These are phyloP conservation scores for Furcasterigmium furcatum DNA, from an alignment of 2,329 filamentous ascomycete species.

Conservation along the genomic window DNA sequence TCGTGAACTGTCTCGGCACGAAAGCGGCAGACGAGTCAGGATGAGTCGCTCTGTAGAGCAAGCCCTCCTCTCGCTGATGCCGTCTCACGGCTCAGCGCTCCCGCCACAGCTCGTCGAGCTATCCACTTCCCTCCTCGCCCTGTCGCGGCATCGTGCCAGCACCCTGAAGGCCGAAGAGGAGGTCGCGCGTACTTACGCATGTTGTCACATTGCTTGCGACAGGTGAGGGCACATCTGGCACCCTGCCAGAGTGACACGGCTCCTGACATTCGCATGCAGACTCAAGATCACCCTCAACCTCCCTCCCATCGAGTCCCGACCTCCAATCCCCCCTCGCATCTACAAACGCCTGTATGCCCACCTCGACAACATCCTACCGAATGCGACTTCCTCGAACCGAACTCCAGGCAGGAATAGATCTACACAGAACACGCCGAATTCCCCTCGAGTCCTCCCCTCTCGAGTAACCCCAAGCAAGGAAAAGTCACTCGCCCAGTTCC, in stretches of 20 bases:
- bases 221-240: slow-evolving; percentile 52
- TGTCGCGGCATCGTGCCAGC: slow-evolving; percentile 74
- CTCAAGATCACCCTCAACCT: slow-evolving; percentile 75
- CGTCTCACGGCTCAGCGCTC: slow-evolving; percentile 65
- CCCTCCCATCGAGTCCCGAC: slow-evolving; percentile 70
- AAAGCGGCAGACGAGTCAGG: no score
- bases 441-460: slow-evolving; percentile 19
- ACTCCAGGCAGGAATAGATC: slow-evolving; percentile 24
- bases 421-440: not conserved
- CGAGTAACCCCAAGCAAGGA: slow-evolving; percentile 42
- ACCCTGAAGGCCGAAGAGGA: slow-evolving; percentile 84
- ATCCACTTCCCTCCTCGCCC: slow-evolving; percentile 70
- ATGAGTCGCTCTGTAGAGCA: slow-evolving; percentile 78
- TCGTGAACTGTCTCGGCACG: no score
- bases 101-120: slow-evolving; percentile 69
- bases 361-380: slow-evolving; percentile 68
- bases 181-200: slow-evolving; percentile 79
- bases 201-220: slow-evolving; percentile 86
- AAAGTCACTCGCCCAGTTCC: slow-evolving; percentile 36
- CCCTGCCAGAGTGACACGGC: not conserved
- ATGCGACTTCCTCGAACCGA: slow-evolving; percentile 22
- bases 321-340: slow-evolving; percentile 73
- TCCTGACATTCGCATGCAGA: no score
- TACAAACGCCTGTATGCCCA: slow-evolving; percentile 84
- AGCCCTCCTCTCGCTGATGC: slow-evolving; percentile 69